phyloP scores from a whole-genome alignment of 129 eudicot species.

The Centaurea solstitialis region DNA sequence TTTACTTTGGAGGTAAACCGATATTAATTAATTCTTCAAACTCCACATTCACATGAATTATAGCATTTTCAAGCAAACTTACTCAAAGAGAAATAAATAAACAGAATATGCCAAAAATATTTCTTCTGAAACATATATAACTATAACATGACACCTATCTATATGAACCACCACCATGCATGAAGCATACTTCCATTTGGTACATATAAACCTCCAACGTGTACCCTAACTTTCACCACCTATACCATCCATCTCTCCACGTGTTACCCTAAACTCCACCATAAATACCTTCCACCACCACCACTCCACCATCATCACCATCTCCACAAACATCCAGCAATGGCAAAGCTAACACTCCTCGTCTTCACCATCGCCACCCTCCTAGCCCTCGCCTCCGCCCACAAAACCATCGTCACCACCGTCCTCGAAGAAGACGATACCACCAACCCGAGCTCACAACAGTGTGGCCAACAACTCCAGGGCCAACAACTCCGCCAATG shows the following conservation, averaged over 20 bases:
- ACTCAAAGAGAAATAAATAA: no score
- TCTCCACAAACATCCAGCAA: not conserved
- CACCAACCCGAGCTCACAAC: not conserved
- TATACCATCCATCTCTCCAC: no score
- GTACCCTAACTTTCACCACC: constrained; percentile 14
- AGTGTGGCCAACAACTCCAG: constrained; percentile 9
- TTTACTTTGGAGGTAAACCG: no score
- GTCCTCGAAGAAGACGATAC: constrained; percentile 16
- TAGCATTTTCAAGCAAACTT: no score
- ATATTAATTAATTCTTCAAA: no score
- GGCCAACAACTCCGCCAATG: constrained; percentile 20
- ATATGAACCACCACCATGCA: constrained; percentile 8
- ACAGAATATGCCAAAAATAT: no score
- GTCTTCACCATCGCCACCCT: constrained; percentile 18
- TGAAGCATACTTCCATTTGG: not conserved
- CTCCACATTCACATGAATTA: no score
- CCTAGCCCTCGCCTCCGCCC: constrained; percentile 25
- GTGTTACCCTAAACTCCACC: no score
- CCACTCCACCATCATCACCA: not conserved
- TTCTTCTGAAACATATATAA: no score
- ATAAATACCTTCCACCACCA: not conserved
- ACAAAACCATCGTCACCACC: constrained; percentile 23
- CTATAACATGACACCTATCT: no score
- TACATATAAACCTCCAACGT: constrained; percentile 19
- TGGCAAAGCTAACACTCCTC: constrained; percentile 20